Percentiles rank a stretch among this genome's conserved stretches.
Evolutionary conservation across 2,329 filamentous ascomycete species (phyloP).

Genomic region (Ophiostoma piceae): DNA sequence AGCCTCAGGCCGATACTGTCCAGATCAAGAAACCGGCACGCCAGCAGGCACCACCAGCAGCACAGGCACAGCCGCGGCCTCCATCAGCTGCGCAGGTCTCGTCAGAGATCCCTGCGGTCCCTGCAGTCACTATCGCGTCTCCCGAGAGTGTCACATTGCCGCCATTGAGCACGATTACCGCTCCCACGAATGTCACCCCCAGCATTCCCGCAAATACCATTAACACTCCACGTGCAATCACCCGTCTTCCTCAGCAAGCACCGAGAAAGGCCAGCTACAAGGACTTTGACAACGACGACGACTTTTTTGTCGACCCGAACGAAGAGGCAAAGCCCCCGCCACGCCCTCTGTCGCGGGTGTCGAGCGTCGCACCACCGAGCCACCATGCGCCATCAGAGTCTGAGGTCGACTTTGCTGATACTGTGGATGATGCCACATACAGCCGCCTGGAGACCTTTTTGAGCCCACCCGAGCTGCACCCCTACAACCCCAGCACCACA

Average conservation of each 20-base stretch:
- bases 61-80: neutral
- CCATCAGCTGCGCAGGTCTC: neutral
- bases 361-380: neutral
- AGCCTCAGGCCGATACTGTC: neutral
- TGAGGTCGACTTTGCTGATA: conserved; percentile 20
- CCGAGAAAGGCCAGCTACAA: conserved; percentile 21
- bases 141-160: neutral
- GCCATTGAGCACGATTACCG: neutral
- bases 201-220: neutral
- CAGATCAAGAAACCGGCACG: neutral
- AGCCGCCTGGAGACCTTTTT: conserved; percentile 48
- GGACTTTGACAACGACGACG: conserved; percentile 23
- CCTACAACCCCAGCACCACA: conserved; percentile 5
- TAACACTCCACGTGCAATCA: neutral
- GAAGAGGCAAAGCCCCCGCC: conserved; percentile 6
- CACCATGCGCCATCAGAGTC: conserved; percentile 11
- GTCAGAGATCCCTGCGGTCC: neutral
- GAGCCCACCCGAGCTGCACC: conserved; percentile 39
- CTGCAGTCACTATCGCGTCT: neutral
- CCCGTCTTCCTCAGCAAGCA: neutral
- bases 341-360: neutral
- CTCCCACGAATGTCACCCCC: neutral
- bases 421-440: conserved; percentile 40
- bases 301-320: conserved; percentile 20
- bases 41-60: neutral